These are phyloP conservation scores for Kitagawia praeruptora DNA, from an alignment of 129 eudicot species.

Conservation along the genomic window DNA sequence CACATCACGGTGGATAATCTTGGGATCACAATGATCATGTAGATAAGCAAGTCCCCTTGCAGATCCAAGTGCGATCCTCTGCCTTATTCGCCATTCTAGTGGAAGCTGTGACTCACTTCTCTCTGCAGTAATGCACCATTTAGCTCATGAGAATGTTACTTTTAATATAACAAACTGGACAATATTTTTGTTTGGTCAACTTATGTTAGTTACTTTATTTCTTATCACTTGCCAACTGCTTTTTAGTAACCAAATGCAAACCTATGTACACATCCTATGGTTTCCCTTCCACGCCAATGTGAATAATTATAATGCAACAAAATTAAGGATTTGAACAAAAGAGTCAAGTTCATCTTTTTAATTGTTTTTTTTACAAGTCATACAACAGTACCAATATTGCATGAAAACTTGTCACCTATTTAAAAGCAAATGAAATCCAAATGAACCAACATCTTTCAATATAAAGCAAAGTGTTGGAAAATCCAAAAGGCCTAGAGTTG, in stretches of 20 bases:
- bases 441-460: background rate
- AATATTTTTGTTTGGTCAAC: background rate
- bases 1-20: conserved; percentile 57
- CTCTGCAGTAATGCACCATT: conserved; percentile 22
- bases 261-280: background rate
- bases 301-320: background rate
- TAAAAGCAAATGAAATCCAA: background rate
- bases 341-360: background rate
- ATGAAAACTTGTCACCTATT: background rate
- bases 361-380: background rate
- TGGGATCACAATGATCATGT: conserved; percentile 62
- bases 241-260: background rate
- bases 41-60: conserved; percentile 58
- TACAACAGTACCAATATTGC: no score
- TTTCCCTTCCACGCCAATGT: background rate
- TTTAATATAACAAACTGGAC: background rate
- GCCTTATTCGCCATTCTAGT: conserved; percentile 44
- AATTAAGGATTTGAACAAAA: background rate
- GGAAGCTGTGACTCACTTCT: conserved; percentile 38
- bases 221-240: background rate
- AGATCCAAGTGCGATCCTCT: conserved; percentile 49
- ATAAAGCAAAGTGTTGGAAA: background rate
- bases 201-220: background rate
- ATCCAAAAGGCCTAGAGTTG: background rate
- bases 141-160: conserved; percentile 2